phyloP scores from a whole-genome alignment of 2,329 filamentous ascomycete species.

The Xylaria hypoxylon region DNA sequence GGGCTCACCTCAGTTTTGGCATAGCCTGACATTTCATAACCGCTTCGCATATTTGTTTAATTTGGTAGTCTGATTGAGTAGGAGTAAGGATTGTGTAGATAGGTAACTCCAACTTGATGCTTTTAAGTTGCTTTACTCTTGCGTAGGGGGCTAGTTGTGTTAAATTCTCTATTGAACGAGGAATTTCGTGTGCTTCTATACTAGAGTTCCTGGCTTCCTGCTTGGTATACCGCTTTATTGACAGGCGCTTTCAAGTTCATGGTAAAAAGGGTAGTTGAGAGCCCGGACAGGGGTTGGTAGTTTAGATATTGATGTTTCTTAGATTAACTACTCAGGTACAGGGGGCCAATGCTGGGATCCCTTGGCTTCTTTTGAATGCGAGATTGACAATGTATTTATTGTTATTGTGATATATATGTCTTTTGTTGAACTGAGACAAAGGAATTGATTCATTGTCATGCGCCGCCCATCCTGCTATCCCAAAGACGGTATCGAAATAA shows the following conservation, averaged over 20 bases:
- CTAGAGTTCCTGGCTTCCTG: neutral
- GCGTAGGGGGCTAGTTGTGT: neutral
- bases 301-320: neutral
- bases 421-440: too few relatives aligned
- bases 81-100: neutral
- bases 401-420: neutral
- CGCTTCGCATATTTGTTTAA: conserved; percentile 13
- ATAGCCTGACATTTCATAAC: conserved; percentile 13
- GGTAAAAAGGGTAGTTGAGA: neutral
- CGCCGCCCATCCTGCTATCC: neutral
- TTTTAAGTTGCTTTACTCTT: neutral
- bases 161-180: neutral
- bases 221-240: neutral
- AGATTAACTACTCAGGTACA: too few relatives aligned
- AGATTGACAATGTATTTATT: too few relatives aligned
- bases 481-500: neutral
- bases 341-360: neutral
- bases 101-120: neutral
- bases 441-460: neutral
- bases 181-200: conserved; percentile 12
- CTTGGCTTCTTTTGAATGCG: neutral
- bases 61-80: neutral
- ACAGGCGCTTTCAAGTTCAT: neutral
- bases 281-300: neutral
- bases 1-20: neutral